Percentiles rank a stretch among this genome's conserved stretches.
phyloP scores from a whole-genome alignment of 2,329 filamentous ascomycete species.

The Talaromyces sp. region DNA sequence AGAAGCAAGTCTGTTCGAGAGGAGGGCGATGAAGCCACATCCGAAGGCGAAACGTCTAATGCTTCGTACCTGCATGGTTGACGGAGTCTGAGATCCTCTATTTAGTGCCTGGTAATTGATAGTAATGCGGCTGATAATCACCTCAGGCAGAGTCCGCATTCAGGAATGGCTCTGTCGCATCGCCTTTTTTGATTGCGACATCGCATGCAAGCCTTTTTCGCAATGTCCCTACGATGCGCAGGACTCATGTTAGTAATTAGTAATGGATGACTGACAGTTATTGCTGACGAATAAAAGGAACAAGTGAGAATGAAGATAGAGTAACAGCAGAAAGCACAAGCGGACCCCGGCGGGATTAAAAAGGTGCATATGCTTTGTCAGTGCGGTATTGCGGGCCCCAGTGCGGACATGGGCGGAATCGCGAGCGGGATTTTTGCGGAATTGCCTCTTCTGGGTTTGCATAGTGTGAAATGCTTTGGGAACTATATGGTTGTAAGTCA shows the following conservation, averaged over 20 bases:
- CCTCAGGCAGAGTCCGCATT: background rate
- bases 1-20: background rate
- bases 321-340: background rate
- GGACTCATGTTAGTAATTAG: background rate
- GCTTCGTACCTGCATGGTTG: background rate
- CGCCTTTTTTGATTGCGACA: background rate
- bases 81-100: background rate
- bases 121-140: background rate
- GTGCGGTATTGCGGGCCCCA: background rate
- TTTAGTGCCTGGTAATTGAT: background rate
- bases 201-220: background rate
- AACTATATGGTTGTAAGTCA: background rate
- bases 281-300: background rate
- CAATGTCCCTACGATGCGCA: background rate
- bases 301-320: background rate
- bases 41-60: background rate
- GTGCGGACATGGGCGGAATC: background rate
- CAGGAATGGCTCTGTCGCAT: background rate
- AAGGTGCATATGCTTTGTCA: background rate
- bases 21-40: background rate
- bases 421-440: background rate
- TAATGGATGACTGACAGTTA: background rate
- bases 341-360: background rate
- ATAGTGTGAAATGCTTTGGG: background rate
- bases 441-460: background rate